These are phyloP conservation scores for Colletotrichum horii DNA, from an alignment of 2,329 filamentous ascomycete species.

Conservation along the genomic window DNA sequence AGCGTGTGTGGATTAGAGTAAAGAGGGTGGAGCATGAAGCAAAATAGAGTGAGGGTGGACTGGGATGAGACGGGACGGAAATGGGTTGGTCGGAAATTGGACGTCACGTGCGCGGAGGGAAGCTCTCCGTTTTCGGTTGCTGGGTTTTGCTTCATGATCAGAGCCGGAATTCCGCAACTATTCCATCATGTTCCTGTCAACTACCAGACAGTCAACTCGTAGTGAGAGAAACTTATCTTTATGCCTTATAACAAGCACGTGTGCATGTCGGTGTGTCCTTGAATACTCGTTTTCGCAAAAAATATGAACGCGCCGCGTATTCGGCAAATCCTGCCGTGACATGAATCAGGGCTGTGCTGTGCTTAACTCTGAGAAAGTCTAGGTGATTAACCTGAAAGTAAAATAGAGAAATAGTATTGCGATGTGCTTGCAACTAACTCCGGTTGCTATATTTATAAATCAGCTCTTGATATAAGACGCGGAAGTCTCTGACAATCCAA, in stretches of 20 bases:
- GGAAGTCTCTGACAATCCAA: accelerated
- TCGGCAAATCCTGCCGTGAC: background rate
- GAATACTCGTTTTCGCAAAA: background rate
- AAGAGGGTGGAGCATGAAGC: background rate
- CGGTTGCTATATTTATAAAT: background rate
- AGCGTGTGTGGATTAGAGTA: background rate
- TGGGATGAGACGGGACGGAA: slow-evolving; percentile 6
- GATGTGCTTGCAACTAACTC: background rate
- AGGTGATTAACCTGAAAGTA: background rate
- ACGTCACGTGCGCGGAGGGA: slow-evolving; percentile 2
- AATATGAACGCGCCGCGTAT: background rate
- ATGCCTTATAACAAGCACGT: too few species aligned
- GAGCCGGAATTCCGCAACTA: accelerated
- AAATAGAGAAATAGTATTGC: background rate
- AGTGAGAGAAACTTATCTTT: background rate
- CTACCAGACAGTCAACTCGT: accelerated
- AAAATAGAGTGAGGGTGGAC: slow-evolving; percentile 5
- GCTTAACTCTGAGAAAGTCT: background rate
- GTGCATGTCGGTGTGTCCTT: too few species aligned
- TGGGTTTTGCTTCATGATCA: background rate
- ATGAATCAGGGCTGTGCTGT: background rate
- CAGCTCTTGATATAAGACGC: background rate
- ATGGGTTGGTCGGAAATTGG: background rate
- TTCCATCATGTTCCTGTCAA: background rate
- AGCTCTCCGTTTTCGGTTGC: background rate